phyloP scores from a whole-genome alignment of 139 green algal genomes.

The Picochlorum sp. region DNA sequence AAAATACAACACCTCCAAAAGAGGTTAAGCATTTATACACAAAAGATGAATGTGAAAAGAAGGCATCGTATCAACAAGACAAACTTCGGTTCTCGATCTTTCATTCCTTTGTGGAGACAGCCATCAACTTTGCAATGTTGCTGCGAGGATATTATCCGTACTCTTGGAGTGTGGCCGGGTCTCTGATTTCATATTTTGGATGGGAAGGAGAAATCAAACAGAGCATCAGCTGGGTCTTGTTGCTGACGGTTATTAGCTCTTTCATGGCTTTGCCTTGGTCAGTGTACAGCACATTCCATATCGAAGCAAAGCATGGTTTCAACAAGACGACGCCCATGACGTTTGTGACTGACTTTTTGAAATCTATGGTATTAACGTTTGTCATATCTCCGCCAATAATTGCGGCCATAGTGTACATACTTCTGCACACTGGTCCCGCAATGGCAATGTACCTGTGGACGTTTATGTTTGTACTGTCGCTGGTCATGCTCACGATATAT shows the following conservation, averaged over 20 bases:
- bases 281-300: conserved; percentile 66
- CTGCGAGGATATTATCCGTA: conserved; percentile 10
- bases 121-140: conserved; percentile 14
- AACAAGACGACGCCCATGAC: conserved; percentile 73
- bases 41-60: conserved; percentile 37
- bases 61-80: conserved; percentile 55
- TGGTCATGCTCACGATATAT: conserved; percentile 71
- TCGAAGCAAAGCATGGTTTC: conserved; percentile 78
- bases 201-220: neutral
- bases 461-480: conserved; percentile 57
- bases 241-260: conserved; percentile 41
- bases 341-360: conserved; percentile 60
- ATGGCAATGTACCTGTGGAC: conserved; percentile 71
- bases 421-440: conserved; percentile 40
- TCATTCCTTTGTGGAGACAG: conserved; percentile 19
- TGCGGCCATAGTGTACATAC: conserved; percentile 49
- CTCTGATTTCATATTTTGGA: neutral
- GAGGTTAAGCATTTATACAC: conserved; percentile 25
- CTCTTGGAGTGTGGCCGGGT: conserved; percentile 6
- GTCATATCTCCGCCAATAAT: conserved; percentile 65
- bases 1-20: conserved; percentile 7
- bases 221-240: conserved; percentile 25
- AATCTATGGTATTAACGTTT: conserved; percentile 34
- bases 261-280: conserved; percentile 61
- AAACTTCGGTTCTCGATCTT: conserved; percentile 37